Percentiles rank a stretch among this genome's conserved stretches.
Evolutionary conservation across 2,329 filamentous ascomycete genomes (phyloP).

Genomic region (Phialemoniopsis sp.): DNA sequence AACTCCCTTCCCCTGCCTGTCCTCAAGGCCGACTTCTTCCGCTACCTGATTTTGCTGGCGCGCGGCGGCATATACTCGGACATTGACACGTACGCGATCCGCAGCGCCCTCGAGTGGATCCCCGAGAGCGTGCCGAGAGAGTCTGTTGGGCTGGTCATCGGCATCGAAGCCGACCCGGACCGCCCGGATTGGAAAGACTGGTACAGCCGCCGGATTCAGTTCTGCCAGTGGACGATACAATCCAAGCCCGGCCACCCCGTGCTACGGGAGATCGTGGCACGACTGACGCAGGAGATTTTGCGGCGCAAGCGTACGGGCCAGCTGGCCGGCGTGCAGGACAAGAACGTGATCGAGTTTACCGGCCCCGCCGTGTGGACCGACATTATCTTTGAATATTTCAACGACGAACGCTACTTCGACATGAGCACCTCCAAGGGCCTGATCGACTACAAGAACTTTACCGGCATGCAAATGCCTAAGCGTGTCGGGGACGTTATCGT

Average conservation of each 20-base stretch:
- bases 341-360: conserved; percentile 87
- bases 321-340: conserved; percentile 56
- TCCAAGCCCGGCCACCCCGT: conserved; percentile 91
- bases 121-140: conserved; percentile 72
- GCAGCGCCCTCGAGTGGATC: conserved; percentile 83
- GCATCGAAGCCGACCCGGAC: conserved; percentile 95
- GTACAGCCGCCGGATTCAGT: conserved; percentile 95
- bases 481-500: conserved; percentile 92
- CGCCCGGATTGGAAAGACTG: conserved; percentile 88
- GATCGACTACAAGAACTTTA: conserved; percentile 86
- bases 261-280: conserved; percentile 79
- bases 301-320: conserved; percentile 64
- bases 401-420: conserved; percentile 84
- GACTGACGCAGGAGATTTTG: conserved; percentile 80
- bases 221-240: conserved; percentile 99
- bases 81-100: conserved; percentile 86
- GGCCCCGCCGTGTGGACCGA: conserved; percentile 96
- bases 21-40: conserved; percentile 76
- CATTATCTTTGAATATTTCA: conserved; percentile 86
- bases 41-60: conserved; percentile 64
- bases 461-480: conserved; percentile 76
- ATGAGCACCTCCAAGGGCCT: conserved; percentile 65
- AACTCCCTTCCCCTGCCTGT: conserved; percentile 68
- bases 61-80: conserved; percentile 73
- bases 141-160: conserved; percentile 80